A percentile compares a stretch with the other conserved stretches of the same genome.
These are phyloP conservation scores for Epithele typhae DNA, from an alignment of 768 basidiomycete species.

Conservation along the genomic window DNA sequence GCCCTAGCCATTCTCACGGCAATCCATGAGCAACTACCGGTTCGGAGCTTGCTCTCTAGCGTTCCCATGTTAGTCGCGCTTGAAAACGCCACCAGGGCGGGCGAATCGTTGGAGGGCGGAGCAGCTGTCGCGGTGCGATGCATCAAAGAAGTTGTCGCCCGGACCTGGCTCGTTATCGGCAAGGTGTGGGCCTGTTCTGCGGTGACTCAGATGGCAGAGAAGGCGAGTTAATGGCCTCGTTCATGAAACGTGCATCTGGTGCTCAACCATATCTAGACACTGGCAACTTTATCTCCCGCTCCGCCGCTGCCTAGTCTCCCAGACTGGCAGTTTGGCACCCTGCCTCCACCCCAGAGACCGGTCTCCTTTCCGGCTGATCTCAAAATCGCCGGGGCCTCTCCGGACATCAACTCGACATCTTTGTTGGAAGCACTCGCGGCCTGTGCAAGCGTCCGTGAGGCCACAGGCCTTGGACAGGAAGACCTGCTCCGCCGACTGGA, in stretches of 20 bases:
- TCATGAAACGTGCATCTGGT: too few relatives aligned
- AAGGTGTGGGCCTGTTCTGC: constrained; percentile 63
- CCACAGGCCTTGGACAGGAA: constrained; percentile 59
- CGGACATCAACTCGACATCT: constrained; percentile 47
- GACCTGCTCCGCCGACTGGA: constrained; percentile 51
- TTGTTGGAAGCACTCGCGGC: constrained; percentile 55
- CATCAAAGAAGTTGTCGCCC: constrained; percentile 59
- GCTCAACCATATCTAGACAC: constrained; percentile 4
- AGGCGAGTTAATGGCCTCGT: constrained; percentile 33
- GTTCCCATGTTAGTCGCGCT: constrained; percentile 85
- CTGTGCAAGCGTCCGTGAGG: constrained; percentile 51
- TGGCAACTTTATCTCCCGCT: constrained; percentile 9
- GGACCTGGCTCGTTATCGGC: constrained; percentile 66
- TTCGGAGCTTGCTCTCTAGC: constrained; percentile 70
- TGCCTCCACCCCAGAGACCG: constrained; percentile 43
- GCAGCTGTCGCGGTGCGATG: constrained; percentile 41
- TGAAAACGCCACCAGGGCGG: constrained; percentile 45
- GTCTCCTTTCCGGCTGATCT: constrained; percentile 34
- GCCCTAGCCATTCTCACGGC: constrained; percentile 63
- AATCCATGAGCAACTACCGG: constrained; percentile 69
- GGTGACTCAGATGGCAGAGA: constrained; percentile 48
- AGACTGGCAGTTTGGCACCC: constrained; percentile 34
- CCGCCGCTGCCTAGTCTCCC: constrained; percentile 28
- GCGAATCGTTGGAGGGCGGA: constrained; percentile 33
- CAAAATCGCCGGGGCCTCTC: constrained; percentile 28